Base-by-base conservation (phyloP, 1,139 yeast species). In the Keqinozyma sinolaborantium region DNA sequence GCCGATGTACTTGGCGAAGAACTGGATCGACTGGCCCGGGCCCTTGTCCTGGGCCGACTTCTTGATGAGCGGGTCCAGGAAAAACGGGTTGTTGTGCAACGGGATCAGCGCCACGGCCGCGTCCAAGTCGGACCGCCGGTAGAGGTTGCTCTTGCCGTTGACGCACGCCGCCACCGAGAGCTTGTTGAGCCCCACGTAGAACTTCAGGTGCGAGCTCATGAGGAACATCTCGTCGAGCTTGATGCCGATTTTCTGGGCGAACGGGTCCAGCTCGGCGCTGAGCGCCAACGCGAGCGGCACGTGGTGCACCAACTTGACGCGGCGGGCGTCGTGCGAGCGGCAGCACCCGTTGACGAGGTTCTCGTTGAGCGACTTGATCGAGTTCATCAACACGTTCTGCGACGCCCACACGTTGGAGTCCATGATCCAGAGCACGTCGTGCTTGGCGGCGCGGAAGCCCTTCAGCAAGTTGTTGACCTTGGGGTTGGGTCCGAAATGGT, bases 131-230 rank as follows among this genome's bases (percentile, higher is more conserved):
- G 86, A 75, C 29, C 77, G 68, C 14, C 94, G 65, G 53, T 84
- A 87, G 30, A 87, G 50, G 51, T 87, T 87, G 14, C 95, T 83
- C 53, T 88, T 87, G n/a, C 96, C 96, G 65, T 84, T 87, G 30
- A 87, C 95, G 58, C 96, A 87, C 0, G 96, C 95, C 0, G 95
- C 95, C 14, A 85, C 60, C n/a, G 82, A 77, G 11, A 83, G 59
- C 39, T 79, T 75, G 53, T 87, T 87, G 48, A 87, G 76, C 23
- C 86, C 79, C 5, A 82, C 77, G 55, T 87, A 87, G 53, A 87
- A 86, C 58, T 86, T 86, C 35, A 90, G 78, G 58, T 87, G 96
- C 2, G 95, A 77, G 0, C 95, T 82, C 30, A 82, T 69, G 50
- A 87, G 62, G 53, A 86, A 87, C 86, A 86, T 81, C 53, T 87